Conservation (phyloP, 2,329 filamentous ascomycete genomes). For the Penicillium sp. region DNA sequence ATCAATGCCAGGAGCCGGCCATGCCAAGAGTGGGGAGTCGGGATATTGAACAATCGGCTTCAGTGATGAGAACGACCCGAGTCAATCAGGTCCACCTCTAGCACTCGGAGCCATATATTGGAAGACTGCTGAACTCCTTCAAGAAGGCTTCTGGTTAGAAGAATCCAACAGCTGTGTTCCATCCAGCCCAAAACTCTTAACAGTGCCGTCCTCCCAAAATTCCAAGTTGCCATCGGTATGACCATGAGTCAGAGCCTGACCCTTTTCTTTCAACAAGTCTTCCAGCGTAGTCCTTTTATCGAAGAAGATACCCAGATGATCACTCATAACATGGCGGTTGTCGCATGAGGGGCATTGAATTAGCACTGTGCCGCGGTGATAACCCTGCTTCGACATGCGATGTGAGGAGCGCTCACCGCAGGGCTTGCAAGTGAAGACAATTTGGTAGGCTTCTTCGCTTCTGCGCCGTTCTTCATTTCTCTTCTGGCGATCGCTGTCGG, state of each 20-base stretch:
- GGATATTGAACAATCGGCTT: constrained; percentile 2
- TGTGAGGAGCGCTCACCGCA: constrained; percentile 81
- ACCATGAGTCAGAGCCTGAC: constrained; percentile 77
- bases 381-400: constrained; percentile 87
- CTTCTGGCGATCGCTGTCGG: constrained; percentile 36
- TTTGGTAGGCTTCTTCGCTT: constrained; percentile 71
- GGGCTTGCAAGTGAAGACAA: constrained; percentile 91
- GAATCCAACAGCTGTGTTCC: constrained; percentile 14
- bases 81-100: background rate
- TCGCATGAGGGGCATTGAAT: constrained; percentile 86
- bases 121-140: background rate
- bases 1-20: constrained; percentile 26
- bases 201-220: constrained; percentile 77
- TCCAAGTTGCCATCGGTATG: constrained; percentile 82
- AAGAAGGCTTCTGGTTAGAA: constrained; percentile 11
- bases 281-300: constrained; percentile 46
- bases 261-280: constrained; percentile 43
- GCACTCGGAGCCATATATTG: background rate
- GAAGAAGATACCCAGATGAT: constrained; percentile 70
- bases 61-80: background rate
- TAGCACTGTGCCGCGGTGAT: constrained; percentile 85
- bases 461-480: constrained; percentile 40
- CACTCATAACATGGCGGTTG: constrained; percentile 86
- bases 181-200: constrained; percentile 24
- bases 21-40: constrained; percentile 27